phyloP scores from a whole-genome alignment of 176 grass and related monocot genomes.

The Paspalum vaginatum region DNA sequence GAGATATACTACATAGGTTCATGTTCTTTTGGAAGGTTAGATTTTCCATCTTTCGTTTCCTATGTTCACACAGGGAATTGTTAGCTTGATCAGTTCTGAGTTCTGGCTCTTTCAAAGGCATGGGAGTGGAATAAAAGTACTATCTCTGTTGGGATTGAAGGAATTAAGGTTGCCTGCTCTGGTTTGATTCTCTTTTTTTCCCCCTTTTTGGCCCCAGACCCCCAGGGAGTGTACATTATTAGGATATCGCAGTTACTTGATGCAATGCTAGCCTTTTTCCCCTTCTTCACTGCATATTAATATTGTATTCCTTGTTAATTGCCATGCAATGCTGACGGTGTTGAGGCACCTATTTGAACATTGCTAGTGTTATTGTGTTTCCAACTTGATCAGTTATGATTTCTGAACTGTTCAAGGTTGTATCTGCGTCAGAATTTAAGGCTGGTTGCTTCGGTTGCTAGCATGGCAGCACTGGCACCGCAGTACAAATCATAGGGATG shows the following conservation, averaged over 20 bases:
- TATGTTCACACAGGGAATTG: background rate
- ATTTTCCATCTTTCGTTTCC: background rate
- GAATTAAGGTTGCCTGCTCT: background rate
- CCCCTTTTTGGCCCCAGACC: background rate
- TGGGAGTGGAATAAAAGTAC: background rate
- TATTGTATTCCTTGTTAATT: background rate
- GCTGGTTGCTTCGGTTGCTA: conserved; percentile 21
- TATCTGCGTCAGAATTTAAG: too few relatives aligned
- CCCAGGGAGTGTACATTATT: background rate
- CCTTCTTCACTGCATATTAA: background rate
- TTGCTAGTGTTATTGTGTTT: too few relatives aligned
- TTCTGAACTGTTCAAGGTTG: too few relatives aligned
- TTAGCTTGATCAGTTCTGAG: background rate
- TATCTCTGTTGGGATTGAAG: background rate
- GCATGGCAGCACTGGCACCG: conserved; percentile 47
- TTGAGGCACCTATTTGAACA: background rate
- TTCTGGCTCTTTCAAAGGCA: background rate
- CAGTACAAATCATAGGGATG: conserved; percentile 56
- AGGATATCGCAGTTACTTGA: background rate
- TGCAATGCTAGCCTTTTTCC: background rate
- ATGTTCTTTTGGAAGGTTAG: background rate
- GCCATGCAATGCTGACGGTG: background rate
- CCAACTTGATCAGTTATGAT: too few relatives aligned
- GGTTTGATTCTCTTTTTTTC: background rate
- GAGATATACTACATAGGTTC: background rate